Base-by-base conservation (phyloP, 345 rosid species). In the Xanthoceras sorbifolium region DNA sequence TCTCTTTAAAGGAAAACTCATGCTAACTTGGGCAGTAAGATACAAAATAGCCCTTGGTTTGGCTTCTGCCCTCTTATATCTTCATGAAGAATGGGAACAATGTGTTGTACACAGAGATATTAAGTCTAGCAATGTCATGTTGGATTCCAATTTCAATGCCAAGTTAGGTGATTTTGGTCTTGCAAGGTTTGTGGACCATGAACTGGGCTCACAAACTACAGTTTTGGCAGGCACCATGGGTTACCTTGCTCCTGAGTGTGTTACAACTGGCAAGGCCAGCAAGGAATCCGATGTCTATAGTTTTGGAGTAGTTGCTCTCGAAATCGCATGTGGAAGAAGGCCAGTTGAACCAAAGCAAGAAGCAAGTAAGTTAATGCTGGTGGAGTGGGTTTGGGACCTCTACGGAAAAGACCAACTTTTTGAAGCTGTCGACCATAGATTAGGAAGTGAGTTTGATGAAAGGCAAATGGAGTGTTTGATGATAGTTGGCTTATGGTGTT, bases 61-160 rank as follows among this genome's bases (percentile, higher is more conserved):
- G 73, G 89, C 90, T 25, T 82, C 90, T 2, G 85, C 85, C 0
- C 22, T 89, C 46, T 64, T 83, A 18, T 87, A 89, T 69, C 89
- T 89, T 28, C 92, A 89, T n/a, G 89, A 89, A 67, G 90, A 87
- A 50, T 82, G 86, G 87, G 90, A 84, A 50, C 89, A 85, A 69
- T 85, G 87, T 18, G 87, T 89, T 23, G 86, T 87, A 10, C 90
- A 87, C 6, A 77, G 90, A 50, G 91, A 88, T 71, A 75, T 88
- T 31, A 86, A 88, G 74, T 81, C 88, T 0, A 85, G 90, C 79
- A 87, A 87, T 23, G 79, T 87, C 6, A 85, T 87, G 88, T 28
- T 87, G 61, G 90, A 87, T 59, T 87, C 90, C 3, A 83, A 78
- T 44, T 87, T 85, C 75, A 85, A 83, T 9, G 87, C 88, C 8